Conservation (phyloP, 495 filamentous ascomycete species). For the Xylaria bambusicola region DNA sequence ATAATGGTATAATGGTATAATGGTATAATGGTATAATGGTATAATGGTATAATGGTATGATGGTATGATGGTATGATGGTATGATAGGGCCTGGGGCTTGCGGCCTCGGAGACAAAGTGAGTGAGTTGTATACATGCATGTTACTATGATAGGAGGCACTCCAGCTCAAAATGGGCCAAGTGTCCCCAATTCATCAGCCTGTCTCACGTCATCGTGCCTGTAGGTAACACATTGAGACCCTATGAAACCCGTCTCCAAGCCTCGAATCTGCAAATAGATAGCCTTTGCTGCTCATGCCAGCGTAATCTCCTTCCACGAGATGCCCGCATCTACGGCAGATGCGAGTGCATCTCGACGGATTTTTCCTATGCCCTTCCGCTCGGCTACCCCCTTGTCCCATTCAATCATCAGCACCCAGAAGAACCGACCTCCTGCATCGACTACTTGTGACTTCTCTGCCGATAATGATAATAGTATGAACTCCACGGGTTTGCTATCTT, state of each 20-base stretch:
- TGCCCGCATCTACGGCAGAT: background rate
- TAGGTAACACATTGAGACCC: background rate
- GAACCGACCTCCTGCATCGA: constrained; percentile 1
- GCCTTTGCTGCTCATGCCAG: background rate
- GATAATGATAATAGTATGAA: constrained; percentile 16
- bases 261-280: background rate
- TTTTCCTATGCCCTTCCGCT: constrained; percentile 19
- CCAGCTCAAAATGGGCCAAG: no score
- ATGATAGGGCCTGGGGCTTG: no score
- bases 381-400: constrained; percentile 11
- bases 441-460: constrained; percentile 8
- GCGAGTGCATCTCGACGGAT: constrained; percentile 7
- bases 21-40: no score
- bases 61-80: no score
- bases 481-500: background rate
- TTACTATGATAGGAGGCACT: no score
- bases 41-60: no score
- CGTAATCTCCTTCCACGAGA: constrained; percentile 19
- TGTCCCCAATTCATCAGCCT: background rate
- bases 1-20: no score
- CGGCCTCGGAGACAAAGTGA: no score
- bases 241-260: no score
- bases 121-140: no score
- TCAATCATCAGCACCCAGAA: constrained; percentile 20
- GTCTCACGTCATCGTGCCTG: constrained; percentile 7